Evolutionary conservation across 495 filamentous ascomycete species (phyloP).

Genomic region (Saxispiralis lemnorum): DNA sequence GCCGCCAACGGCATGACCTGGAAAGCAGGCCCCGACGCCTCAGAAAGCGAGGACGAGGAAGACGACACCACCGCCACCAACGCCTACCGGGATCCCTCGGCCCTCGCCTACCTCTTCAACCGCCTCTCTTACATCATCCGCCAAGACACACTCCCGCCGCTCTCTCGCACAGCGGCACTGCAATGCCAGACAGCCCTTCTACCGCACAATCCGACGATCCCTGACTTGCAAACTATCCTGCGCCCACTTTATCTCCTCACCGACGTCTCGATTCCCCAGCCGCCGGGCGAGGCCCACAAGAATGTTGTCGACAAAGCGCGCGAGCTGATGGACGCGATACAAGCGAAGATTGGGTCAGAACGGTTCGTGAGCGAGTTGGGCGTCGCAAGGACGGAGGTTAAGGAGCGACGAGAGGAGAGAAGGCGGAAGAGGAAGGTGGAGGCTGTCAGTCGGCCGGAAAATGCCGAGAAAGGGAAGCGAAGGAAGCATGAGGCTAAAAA

Average conservation of each 20-base stretch:
- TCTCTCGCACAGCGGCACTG: constrained; percentile 57
- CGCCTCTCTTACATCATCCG: constrained; percentile 62
- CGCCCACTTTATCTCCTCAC: constrained; percentile 70
- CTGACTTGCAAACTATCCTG: constrained; percentile 47
- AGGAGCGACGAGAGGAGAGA: constrained; percentile 49
- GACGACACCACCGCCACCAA: constrained; percentile 4
- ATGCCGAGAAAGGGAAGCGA: constrained; percentile 57
- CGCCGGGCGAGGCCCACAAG: constrained; percentile 48
- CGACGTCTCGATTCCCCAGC: constrained; percentile 52
- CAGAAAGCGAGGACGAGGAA: constrained; percentile 25
- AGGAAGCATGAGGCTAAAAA: constrained; percentile 74
- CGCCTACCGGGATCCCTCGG: constrained; percentile 24
- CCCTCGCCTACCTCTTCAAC: constrained; percentile 55
- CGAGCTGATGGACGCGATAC: constrained; percentile 55
- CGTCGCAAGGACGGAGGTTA: constrained; percentile 48
- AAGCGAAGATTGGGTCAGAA: constrained; percentile 67
- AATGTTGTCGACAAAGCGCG: constrained; percentile 47
- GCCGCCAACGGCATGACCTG: constrained; percentile 42
- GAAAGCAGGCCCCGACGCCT: constrained; percentile 21
- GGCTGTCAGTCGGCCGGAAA: constrained; percentile 60
- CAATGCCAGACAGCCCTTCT: constrained; percentile 48
- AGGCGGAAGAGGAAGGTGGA: constrained; percentile 73
- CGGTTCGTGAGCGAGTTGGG: constrained; percentile 54
- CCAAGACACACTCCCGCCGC: constrained; percentile 43
- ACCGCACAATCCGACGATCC: constrained; percentile 33